Evolutionary conservation across 2,329 filamentous ascomycete genomes (phyloP).

Genomic region (Allantophomopsis cytisporea): DNA sequence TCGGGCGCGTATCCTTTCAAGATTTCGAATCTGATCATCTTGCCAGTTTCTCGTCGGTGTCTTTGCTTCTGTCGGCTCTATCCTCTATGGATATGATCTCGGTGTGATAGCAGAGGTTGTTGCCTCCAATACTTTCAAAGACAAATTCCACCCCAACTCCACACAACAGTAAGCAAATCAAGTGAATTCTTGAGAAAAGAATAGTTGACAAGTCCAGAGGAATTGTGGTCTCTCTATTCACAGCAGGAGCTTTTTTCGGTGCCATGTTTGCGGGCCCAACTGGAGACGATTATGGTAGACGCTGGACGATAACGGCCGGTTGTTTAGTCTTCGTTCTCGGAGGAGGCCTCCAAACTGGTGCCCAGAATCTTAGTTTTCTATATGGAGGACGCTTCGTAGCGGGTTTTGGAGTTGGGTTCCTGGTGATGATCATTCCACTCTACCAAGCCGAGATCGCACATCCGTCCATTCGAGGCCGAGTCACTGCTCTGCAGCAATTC

Average conservation of each 20-base stretch:
- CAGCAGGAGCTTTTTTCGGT: slow-evolving; percentile 40
- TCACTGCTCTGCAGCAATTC: slow-evolving; percentile 69
- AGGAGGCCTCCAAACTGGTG: slow-evolving; percentile 60
- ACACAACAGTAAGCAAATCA: too few relatives aligned
- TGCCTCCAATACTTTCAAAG: slow-evolving; percentile 29
- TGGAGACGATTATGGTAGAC: slow-evolving; percentile 54
- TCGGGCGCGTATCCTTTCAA: neutral
- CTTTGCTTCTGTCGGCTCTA: slow-evolving; percentile 40
- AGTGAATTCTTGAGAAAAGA: too few relatives aligned
- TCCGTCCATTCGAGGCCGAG: slow-evolving; percentile 57
- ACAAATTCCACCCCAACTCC: slow-evolving; percentile 18
- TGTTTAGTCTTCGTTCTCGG: slow-evolving; percentile 59
- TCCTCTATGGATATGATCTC: slow-evolving; percentile 41
- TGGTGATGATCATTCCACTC: slow-evolving; percentile 34
- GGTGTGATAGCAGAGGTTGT: slow-evolving; percentile 38
- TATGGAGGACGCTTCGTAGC: slow-evolving; percentile 59
- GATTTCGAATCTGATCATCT: slow-evolving; percentile 1
- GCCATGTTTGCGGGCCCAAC: slow-evolving; percentile 57
- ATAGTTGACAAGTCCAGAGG: slow-evolving; percentile 29
- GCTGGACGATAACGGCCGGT: slow-evolving; percentile 60
- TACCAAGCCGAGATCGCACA: slow-evolving; percentile 74
- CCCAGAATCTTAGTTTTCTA: slow-evolving; percentile 41
- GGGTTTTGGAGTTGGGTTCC: slow-evolving; percentile 41
- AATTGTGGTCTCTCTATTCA: slow-evolving; percentile 66
- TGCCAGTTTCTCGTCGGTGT: slow-evolving; percentile 34